Percentiles rank a stretch among this genome's conserved stretches.
phyloP scores from a whole-genome alignment of 495 filamentous ascomycete species.

The Hypomontagnella submonticulosa region DNA sequence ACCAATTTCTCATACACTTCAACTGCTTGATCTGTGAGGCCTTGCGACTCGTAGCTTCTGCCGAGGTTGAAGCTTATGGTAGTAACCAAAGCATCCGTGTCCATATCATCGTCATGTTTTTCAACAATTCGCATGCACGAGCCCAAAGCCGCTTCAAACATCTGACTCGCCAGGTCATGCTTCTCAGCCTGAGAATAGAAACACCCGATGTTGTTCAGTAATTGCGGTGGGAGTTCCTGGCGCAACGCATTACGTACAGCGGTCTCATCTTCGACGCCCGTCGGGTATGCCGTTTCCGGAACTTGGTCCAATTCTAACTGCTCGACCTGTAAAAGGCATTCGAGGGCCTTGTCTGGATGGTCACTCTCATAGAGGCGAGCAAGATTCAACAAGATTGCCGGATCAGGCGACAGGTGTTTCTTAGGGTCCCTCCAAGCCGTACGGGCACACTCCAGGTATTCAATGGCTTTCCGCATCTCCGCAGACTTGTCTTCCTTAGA shows the following conservation, averaged over 20 bases:
- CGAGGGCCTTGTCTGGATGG: conserved; percentile 86
- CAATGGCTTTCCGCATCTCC: conserved; percentile 84
- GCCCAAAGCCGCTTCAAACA: conserved; percentile 88
- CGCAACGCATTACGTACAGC: conserved; percentile 69
- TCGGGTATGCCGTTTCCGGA: conserved; percentile 71
- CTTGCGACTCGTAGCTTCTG: conserved; percentile 91
- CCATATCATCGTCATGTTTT: conserved; percentile 68
- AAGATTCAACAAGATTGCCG: conserved; percentile 91
- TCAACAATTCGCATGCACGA: conserved; percentile 82
- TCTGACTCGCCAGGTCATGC: conserved; percentile 78
- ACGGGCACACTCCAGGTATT: conserved; percentile 83
- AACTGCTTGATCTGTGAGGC: conserved; percentile 81
- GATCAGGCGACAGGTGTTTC: conserved; percentile 80
- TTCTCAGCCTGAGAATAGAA: conserved; percentile 91
- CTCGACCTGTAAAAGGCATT: conserved; percentile 90
- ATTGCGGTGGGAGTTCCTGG: conserved; percentile 82
- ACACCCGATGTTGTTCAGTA: conserved; percentile 96
- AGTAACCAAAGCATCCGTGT: conserved; percentile 89
- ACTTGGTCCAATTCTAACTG: conserved; percentile 83
- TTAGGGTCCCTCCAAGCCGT: conserved; percentile 88
- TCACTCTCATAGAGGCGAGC: conserved; percentile 89
- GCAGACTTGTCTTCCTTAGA: conserved; percentile 86
- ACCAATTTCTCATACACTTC: conserved; percentile 87
- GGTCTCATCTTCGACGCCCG: conserved; percentile 70
- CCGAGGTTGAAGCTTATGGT: conserved; percentile 96